A percentile compares a stretch with the other conserved stretches of the same genome.
phyloP scores from a whole-genome alignment of 805 yeast genomes.

The baker's yeast (Saccharomyces cerevisiae) region DNA sequence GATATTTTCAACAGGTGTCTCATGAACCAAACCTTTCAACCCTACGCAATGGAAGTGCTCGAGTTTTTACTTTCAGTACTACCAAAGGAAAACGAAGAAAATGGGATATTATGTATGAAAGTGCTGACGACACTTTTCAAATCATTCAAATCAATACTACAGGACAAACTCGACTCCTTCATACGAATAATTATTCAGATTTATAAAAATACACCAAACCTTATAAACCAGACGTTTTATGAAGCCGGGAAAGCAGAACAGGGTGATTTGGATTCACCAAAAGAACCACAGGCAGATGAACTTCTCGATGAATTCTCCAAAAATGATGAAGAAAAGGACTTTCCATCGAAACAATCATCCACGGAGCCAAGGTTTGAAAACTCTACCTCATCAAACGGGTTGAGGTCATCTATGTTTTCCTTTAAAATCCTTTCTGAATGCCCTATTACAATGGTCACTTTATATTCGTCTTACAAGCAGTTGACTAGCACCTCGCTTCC shows the following conservation, averaged over 20 bases:
- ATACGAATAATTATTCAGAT: slow-evolving; percentile 66
- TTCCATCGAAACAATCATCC: slow-evolving; percentile 4
- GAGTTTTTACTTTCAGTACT: slow-evolving; percentile 50
- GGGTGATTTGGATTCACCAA: not conserved
- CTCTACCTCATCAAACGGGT: slow-evolving; percentile 33
- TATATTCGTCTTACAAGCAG: slow-evolving; percentile 79
- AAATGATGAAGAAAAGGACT: slow-evolving; percentile 4
- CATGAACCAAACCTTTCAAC: slow-evolving; percentile 72
- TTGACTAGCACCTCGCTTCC: slow-evolving; percentile 66
- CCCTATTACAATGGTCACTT: slow-evolving; percentile 91
- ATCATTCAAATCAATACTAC: slow-evolving; percentile 60
- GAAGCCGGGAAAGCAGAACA: slow-evolving; percentile 8
- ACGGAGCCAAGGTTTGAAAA: slow-evolving; percentile 1
- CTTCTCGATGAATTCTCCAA: slow-evolving; percentile 5
- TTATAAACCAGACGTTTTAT: slow-evolving; percentile 65
- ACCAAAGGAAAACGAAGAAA: slow-evolving; percentile 83
- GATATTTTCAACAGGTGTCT: slow-evolving; percentile 77
- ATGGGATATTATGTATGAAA: slow-evolving; percentile 86
- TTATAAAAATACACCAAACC: slow-evolving; percentile 69
- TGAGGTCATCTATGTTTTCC: slow-evolving; percentile 65
- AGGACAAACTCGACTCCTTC: slow-evolving; percentile 70
- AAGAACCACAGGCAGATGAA: slow-evolving; percentile 3
- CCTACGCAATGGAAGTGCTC: slow-evolving; percentile 53
- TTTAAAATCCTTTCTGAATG: slow-evolving; percentile 92
- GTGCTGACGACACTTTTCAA: slow-evolving; percentile 79